Evolutionary conservation across 1,139 yeast species (phyloP), one percentile per base, ranked within the genome.

Genomic region (Hyphopichia burtonii): DNA sequence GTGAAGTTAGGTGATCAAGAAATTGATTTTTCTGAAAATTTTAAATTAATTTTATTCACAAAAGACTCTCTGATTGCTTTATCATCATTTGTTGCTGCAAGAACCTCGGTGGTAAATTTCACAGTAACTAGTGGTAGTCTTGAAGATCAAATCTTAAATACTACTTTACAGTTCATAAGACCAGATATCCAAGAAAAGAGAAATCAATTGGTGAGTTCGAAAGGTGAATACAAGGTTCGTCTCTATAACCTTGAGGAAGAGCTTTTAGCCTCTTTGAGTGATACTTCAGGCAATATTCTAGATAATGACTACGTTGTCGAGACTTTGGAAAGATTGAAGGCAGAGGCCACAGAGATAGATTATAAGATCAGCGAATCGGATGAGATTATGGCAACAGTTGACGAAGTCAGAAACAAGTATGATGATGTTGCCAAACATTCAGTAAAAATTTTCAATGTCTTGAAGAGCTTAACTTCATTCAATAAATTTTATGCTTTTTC

Each of bases 121-220:
- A 75, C 93, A 0, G 67, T 86, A 18, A 86, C 96, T 0, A 68
- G 76, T 38, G 78, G 81, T 37, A 82, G 85, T 41, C 67, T 91
- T 43, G 83, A 84, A 45, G 72, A 75, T 31, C 84, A 83, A 49
- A 71, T 87, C 0, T 65, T 88, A 41, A 80, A 84, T 49, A 63
- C 76, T 42, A 71, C 88, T 0, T 64, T 91, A 37, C 62, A 66
- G 36, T 62, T 66, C 7, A 78, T 80, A 44, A 68, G 77, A 23
- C 96, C 97, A 0, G 93, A 83, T 11, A 61, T 87, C 14, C 91
- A 86, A 46, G 54, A 57, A 12, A 74, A 82, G 54, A 71, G 93
- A 42, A 52, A 66, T 1, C 82, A 78, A 31, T 58, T 85, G 43
- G 61, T 77, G 14, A 66, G 68, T 31, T 58, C 82, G n/a, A 82